phyloP scores from a whole-genome alignment of 345 rosid species.

The Odontarrhena argentea region DNA sequence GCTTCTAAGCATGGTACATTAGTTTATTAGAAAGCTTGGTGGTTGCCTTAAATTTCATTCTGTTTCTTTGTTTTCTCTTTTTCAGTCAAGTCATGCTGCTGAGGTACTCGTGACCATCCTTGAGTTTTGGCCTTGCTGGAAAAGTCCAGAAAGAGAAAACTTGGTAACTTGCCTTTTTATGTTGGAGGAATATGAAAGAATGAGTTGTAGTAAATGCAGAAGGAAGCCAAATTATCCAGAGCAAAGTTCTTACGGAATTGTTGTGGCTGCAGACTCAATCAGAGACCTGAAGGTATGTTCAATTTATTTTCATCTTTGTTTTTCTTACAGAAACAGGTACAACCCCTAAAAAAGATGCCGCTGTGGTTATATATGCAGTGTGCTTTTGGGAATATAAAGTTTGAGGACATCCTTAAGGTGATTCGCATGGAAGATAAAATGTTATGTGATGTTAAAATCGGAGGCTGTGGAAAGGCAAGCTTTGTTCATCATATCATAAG shows the following conservation, averaged over 20 bases:
- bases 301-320: neutral
- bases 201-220: slow-evolving; percentile 23
- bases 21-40: neutral
- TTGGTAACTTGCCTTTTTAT: slow-evolving; percentile 20
- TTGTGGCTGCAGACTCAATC: slow-evolving; percentile 28
- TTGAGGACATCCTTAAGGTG: slow-evolving; percentile 30
- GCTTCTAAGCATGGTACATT: neutral
- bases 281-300: slow-evolving; percentile 24
- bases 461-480: slow-evolving; percentile 34
- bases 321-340: neutral
- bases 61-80: neutral
- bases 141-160: slow-evolving; percentile 29
- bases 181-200: slow-evolving; percentile 29
- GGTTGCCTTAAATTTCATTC: neutral
- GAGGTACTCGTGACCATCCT: slow-evolving; percentile 18
- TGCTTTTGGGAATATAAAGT: slow-evolving; percentile 16
- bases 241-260: slow-evolving; percentile 24
- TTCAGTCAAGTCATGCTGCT: slow-evolving; percentile 22
- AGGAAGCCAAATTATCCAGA: slow-evolving; percentile 25
- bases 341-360: neutral
- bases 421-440: slow-evolving; percentile 21
- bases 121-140: slow-evolving; percentile 31
- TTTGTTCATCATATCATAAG: slow-evolving; percentile 13
- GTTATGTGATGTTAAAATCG: slow-evolving; percentile 28
- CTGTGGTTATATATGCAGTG: slow-evolving; percentile 22